Evolutionary conservation across 1,139 yeast species (phyloP).

Genomic region (Hansenula anomala): DNA sequence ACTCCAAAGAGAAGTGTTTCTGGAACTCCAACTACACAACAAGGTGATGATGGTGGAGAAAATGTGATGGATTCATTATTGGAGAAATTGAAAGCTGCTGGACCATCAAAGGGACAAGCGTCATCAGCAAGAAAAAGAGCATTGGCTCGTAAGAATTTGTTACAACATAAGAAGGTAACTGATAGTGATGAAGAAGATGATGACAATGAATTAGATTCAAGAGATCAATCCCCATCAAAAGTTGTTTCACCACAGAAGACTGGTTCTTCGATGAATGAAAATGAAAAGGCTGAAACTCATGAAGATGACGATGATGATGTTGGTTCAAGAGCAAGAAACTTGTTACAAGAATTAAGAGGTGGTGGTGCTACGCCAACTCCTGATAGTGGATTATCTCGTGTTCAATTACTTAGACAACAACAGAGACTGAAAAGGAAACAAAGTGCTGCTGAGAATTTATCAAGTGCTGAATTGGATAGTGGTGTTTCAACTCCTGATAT

Average conservation of each 20-base stretch:
- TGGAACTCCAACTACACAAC: conserved; percentile 3
- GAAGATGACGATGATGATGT: conserved; percentile 46
- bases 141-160: conserved; percentile 58
- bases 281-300: too few species aligned
- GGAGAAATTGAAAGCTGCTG: conserved; percentile 70
- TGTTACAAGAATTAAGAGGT: conserved; percentile 53
- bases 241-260: too few species aligned
- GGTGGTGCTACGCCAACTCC: conserved; percentile 13
- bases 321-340: conserved; percentile 55
- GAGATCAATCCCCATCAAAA: conserved; percentile 2
- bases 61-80: conserved; percentile 73
- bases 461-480: background rate
- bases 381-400: conserved; percentile 20
- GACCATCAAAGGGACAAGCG: conserved; percentile 68
- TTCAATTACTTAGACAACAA: conserved; percentile 24
- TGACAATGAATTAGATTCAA: conserved; percentile 11
- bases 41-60: conserved; percentile 23
- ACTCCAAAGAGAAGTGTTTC: conserved; percentile 25
- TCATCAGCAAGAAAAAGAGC: conserved; percentile 81
- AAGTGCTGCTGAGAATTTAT: background rate
- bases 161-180: conserved; percentile 32
- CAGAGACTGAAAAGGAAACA: conserved; percentile 22
- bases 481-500: background rate
- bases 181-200: conserved; percentile 15
- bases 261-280: too few species aligned